Base-by-base conservation (phyloP, 768 basidiomycete species). In the Neoboletus magnificus region DNA sequence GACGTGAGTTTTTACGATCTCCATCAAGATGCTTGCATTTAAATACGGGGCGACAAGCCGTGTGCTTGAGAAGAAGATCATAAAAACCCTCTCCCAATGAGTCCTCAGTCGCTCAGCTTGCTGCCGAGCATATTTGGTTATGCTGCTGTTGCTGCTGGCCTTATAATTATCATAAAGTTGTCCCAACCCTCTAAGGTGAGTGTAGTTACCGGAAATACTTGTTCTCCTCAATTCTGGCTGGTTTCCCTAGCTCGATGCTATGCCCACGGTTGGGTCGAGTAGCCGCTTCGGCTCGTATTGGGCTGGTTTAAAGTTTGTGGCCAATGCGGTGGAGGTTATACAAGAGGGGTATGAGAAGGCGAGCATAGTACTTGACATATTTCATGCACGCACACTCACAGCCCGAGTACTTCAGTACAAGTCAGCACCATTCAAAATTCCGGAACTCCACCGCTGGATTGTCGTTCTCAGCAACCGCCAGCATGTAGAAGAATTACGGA, bases 401-500 rank as follows among this genome's bases (percentile, higher is more conserved):
- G n/a, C n/a, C n/a, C n/a, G n/a, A n/a, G 3, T 27, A 7, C 48
- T 45, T 12, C 23, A 74, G 73, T 55, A 70, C 59, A 66, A 66
- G 25, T 55, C 49, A 11, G 50, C 54, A 2, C 53, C 69, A 6
- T 78, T 76, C 62, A 76, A 70, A 45, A 55, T 75, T 5, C 55
- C 72, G 0, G 54, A 58, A 2, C 27, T 62, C 4, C 23, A 32
- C 11, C 62, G 63, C n/a, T 82, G 81, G 81, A 51, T 65, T 0
- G 71, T 82, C 30, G 41, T 83, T 18, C 44, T 76, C 0, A 63
- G 62, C 18, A 66, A 66, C 5, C 63, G 57, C 0, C 51, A 65
- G 32, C 56, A 71, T 4, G 58, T 78, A 30, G 73, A 79, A 4
- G 79, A 81, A 39, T 15, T 81, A 18, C 63, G 68, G 6, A 76